phyloP scores from a whole-genome alignment of 225 moss, liverwort and hornwort genomes.

The Climacium dendroides region DNA sequence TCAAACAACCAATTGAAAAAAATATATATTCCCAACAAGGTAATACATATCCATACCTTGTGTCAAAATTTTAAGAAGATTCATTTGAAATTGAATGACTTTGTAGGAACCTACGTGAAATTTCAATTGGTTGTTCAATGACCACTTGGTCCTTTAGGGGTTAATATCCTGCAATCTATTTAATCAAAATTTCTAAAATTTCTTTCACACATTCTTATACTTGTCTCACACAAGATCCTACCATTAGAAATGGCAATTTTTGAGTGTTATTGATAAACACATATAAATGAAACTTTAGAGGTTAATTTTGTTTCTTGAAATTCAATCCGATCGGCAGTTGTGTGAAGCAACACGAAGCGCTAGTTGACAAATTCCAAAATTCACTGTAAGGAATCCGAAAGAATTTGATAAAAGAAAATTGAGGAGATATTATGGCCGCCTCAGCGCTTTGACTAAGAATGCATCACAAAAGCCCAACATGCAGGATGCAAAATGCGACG shows the following conservation, averaged over 20 bases:
- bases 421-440: background rate
- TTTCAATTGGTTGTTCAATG: background rate
- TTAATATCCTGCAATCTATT: background rate
- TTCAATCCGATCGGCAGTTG: background rate
- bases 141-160: background rate
- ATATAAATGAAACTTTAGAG: background rate
- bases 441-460: background rate
- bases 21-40: background rate
- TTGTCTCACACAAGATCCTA: background rate
- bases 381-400: background rate
- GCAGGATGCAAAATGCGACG: background rate
- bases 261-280: background rate
- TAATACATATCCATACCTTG: background rate
- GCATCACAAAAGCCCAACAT: background rate
- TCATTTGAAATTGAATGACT: no score
- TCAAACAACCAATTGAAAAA: rapidly evolving
- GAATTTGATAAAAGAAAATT: background rate
- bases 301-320: background rate
- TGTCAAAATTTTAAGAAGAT: background rate
- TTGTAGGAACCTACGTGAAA: rapidly evolving
- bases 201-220: background rate
- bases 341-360: background rate
- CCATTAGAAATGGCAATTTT: background rate
- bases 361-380: background rate
- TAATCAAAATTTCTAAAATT: background rate